Base-by-base conservation (phyloP, 805 yeast species). In the Myxozyma neglecta region DNA sequence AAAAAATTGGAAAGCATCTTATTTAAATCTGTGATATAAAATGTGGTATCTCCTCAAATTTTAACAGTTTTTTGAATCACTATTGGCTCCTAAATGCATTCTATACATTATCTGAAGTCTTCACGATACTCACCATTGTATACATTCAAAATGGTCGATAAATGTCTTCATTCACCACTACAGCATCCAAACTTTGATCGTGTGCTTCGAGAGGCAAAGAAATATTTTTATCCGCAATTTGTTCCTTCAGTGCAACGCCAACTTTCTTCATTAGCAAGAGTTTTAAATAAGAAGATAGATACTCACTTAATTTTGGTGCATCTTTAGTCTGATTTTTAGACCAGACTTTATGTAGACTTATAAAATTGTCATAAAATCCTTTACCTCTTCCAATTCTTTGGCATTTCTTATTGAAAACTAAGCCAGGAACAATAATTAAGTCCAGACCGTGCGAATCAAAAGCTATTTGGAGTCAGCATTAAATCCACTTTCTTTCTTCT, bases 371-470 rank as follows among this genome's bases (percentile, higher is more conserved):
- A 72, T 93, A 93, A 73, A 83, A 92, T 0, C 97, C 99, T 6
- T 86, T 93, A 0, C 99, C 99, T 72, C 92, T 96, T 0, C 99
- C 99, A 54, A 93, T 71, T 55, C 99, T 73, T 14, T 78, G 73
- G 34, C 85, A 68, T 10, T 71, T 64, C 10, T 45, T 66, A 1
- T 88, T 81, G 72, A 90, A 92, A 0, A 90, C 97, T 1, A 93
- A 86, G 0, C 96, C 97, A 0, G 98, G 98, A 0, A 93, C 79
- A 6, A 94, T 75, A 5, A 94, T 76, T 13, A 93, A 68, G 68
- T 93, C 97, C 20, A 93, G 74, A 0, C 83, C 85, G 2, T 65
- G 69, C 0, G 69, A 72, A 3, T 68, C 69, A 16, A 64, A 59
- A 11, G 71, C 72, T 6, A 59, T 10, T 11, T 13, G n/a, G 9